Base-by-base conservation (phyloP, 192 early-diverging fungal genomes). In the Blastocladiella britannica region DNA sequence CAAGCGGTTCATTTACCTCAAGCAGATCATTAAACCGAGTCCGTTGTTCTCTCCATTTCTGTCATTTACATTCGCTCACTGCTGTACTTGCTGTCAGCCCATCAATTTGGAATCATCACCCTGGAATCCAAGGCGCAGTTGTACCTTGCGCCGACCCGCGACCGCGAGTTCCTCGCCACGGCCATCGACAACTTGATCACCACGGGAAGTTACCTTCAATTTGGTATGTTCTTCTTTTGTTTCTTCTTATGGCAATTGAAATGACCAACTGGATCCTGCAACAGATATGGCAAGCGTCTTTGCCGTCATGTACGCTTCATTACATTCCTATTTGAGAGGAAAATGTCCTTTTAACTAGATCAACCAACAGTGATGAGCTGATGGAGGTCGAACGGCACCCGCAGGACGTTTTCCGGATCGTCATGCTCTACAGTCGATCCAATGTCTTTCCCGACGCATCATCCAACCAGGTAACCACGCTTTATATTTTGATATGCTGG, bases 1-100 rank as follows among this genome's bases (percentile, higher is more conserved):
- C 37, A 47, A 47, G 37, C 37, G 37, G 37, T 47, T 47, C 37
- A 47, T 47, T 47, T 47, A 20, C 37, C 37, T 47, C 15, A 47
- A 47, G 37, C 37, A 47, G 3, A 9, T 20, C 15, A 9, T 47
- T 20, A 47, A 47, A 20, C 37, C 37, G 37, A 47, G 37, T n/a
- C n/a, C n/a, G n/a, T n/a, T n/a, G n/a, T n/a, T n/a, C n/a, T n/a
- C n/a, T n/a, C n/a, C n/a, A n/a, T n/a, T n/a, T n/a, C n/a, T n/a
- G n/a, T n/a, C n/a, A n/a, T n/a, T n/a, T n/a, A n/a, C n/a, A n/a
- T n/a, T n/a, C n/a, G n/a, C n/a, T n/a, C n/a, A n/a, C n/a, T n/a
- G n/a, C n/a, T n/a, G n/a, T n/a, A n/a, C n/a, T n/a, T n/a, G n/a
- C n/a, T n/a, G n/a, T n/a, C n/a, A n/a, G n/a, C n/a, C 37, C 37